phyloP scores from a whole-genome alignment of 768 basidiomycete species.

The Boletus patriciae region DNA sequence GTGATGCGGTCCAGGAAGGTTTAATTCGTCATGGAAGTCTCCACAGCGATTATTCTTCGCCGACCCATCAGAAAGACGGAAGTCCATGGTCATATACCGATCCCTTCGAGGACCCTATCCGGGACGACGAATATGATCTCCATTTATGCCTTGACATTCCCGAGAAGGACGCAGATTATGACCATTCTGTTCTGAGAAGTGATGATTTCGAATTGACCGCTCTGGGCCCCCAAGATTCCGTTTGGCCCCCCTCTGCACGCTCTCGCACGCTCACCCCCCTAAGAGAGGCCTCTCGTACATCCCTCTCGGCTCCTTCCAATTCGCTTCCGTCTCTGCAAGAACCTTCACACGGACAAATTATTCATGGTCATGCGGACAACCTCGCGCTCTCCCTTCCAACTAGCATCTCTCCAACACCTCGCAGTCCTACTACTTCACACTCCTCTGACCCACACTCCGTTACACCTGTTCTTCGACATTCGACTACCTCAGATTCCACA shows the following conservation, averaged over 20 bases:
- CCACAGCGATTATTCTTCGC: slow-evolving; percentile 5
- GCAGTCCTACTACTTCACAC: slow-evolving; percentile 24
- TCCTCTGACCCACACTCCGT: slow-evolving; percentile 30
- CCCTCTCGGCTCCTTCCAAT: slow-evolving; percentile 20
- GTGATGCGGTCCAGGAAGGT: slow-evolving; percentile 16
- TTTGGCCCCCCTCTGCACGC: slow-evolving; percentile 20
- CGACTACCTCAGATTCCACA: slow-evolving; percentile 45
- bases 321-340: slow-evolving; percentile 28
- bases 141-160: slow-evolving; percentile 8
- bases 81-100: slow-evolving; percentile 44
- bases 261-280: slow-evolving; percentile 35
- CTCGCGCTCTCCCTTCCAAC: slow-evolving; percentile 16
- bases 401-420: slow-evolving; percentile 17
- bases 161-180: slow-evolving; percentile 25
- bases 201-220: slow-evolving; percentile 16
- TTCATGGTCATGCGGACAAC: slow-evolving; percentile 29
- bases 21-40: slow-evolving; percentile 23
- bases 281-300: slow-evolving; percentile 31
- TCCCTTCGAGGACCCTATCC: slow-evolving; percentile 39
- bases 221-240: slow-evolving; percentile 9
- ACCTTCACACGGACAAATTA: slow-evolving; percentile 25
- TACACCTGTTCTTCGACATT: slow-evolving; percentile 34
- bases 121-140: slow-evolving; percentile 20
- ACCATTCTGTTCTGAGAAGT: slow-evolving; percentile 9
- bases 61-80: slow-evolving; percentile 12